Base-by-base conservation (phyloP, 306 rosid genomes). In the Castanea mollissima region DNA sequence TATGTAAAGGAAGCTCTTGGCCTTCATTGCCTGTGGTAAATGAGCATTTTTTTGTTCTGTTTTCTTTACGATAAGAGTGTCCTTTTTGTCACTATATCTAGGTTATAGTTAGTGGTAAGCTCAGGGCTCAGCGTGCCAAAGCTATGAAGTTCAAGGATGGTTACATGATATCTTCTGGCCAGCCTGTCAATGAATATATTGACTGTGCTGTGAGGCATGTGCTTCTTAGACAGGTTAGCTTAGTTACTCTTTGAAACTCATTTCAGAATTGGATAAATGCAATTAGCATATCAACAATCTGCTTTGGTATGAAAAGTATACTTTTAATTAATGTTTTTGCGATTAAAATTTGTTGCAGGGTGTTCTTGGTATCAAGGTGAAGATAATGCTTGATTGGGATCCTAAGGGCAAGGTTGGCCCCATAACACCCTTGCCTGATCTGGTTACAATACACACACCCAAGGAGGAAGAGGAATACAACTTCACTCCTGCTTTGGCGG, bases 331-430 rank as follows among this genome's bases (percentile, higher is more conserved):
- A 74, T 15, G 29, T 11, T 23, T 52, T n/a, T 67, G 29, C 29
- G 2, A 1, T 32, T 14, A 11, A 14, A 5, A 38, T 38, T 27
- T 27, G 32, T 49, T 79, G 79, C 75, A 85, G 89, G 97, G 93
- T 77, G 89, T 89, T 86, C 86, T 90, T 13, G 97, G 92, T 41
- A 90, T 90, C 62, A 92, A 90, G 83, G 98, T 93, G 27, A 93
- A 82, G 75, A 86, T 92, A 84, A 90, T 88, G 91, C 89, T 92
- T 3, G 96, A 92, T 67, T 94, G 95, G 94, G 93, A 94, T 74
- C 98, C 92, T 32, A 86, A 88, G 67, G 90, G 93, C 19, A 91
- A 93, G 83, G 91, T 87, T 69, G 97, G 95, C 75, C 89, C 92
- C 29, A 83, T 75, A 41, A 88, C 91, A 23, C 95, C 95, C n/a